Base-by-base conservation (phyloP, 345 rosid species). In the Carallia brachiata region DNA sequence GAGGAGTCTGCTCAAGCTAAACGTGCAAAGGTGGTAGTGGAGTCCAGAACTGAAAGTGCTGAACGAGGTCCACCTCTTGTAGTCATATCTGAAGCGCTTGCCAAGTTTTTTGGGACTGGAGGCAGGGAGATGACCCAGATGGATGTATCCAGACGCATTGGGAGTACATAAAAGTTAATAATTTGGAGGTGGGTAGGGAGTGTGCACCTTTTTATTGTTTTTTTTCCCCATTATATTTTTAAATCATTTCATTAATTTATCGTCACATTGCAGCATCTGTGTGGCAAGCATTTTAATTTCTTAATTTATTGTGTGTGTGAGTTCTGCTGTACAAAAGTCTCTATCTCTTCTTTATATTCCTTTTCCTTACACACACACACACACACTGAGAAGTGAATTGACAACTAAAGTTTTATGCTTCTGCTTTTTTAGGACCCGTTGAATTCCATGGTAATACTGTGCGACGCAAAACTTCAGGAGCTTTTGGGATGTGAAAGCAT, bases 401-500 rank as follows among this genome's bases (percentile, higher is more conserved):
- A 34, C 31, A 63, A 47, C 48, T 48, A 31, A 57, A 52, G 39
- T 65, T 73, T 6, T n/a, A 17, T 36, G 60, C 23, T 69, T 62
- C 48, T 73, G 18, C 55, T 67, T 74, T 66, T 72, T 32, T 75
- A 92, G 98, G 94, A 90, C 72, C 92, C 92, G 8, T 68, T 64
- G 68, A 92, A 88, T 77, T 81, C 96, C 27, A 87, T 88, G 96
- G 95, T 79, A 73, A 91, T 92, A 62, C 71, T 79, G 54, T 92
- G 98, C 70, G 94, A 92, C 72, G 87, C 67, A 70, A 88, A 88
- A 83, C 96, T 92, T 65, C 78, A 68, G 0, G 92, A 87, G 63
- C 98, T 92, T 73, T 90, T 92, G 58, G 92, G 94, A 69, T 92
- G 91, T 72, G 95, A 92, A 72, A 87, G 92, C 88, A 88, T 92